Evolutionary conservation across 768 basidiomycete species (phyloP).

Genomic region (Russula earlei): DNA sequence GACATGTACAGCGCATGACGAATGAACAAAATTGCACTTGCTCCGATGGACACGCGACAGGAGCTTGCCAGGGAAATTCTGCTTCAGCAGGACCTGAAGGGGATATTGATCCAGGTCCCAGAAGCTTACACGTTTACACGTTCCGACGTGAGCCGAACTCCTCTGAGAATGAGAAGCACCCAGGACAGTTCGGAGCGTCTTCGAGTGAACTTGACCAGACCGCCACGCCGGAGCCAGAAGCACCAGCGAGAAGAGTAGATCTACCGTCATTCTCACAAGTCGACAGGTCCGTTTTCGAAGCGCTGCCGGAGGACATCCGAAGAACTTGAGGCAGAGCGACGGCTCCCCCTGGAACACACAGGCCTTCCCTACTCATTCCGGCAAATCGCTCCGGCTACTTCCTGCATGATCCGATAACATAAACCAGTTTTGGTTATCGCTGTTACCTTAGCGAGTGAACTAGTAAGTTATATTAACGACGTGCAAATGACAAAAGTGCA

Average conservation of each 20-base stretch:
- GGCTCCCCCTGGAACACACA: too few species aligned
- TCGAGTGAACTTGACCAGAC: conserved; percentile 7
- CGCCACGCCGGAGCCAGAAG: background rate
- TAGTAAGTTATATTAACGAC: conserved; percentile 10
- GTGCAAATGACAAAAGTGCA: background rate
- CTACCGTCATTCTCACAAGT: conserved; percentile 71
- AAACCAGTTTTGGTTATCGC: background rate
- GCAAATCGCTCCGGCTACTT: too few species aligned
- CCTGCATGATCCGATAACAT: too few species aligned
- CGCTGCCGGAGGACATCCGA: conserved; percentile 61
- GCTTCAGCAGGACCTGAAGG: conserved; percentile 80
- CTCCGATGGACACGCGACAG: conserved; percentile 61
- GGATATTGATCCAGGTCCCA: conserved; percentile 84
- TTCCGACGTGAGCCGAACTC: conserved; percentile 36
- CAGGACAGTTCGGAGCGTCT: background rate
- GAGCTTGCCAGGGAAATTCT: conserved; percentile 63
- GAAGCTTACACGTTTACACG: conserved; percentile 60
- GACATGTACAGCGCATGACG: conserved; percentile 77
- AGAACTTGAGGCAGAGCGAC: conserved; percentile 51
- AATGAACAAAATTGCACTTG: conserved; percentile 61
- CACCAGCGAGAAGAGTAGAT: conserved; percentile 16
- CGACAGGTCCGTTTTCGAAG: conserved; percentile 59
- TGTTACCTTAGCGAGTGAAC: background rate
- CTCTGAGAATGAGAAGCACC: background rate
- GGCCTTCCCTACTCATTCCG: too few species aligned